Evolutionary conservation across 805 yeast genomes (phyloP).

Genomic region (Cyberlindnera subsufficiens): DNA sequence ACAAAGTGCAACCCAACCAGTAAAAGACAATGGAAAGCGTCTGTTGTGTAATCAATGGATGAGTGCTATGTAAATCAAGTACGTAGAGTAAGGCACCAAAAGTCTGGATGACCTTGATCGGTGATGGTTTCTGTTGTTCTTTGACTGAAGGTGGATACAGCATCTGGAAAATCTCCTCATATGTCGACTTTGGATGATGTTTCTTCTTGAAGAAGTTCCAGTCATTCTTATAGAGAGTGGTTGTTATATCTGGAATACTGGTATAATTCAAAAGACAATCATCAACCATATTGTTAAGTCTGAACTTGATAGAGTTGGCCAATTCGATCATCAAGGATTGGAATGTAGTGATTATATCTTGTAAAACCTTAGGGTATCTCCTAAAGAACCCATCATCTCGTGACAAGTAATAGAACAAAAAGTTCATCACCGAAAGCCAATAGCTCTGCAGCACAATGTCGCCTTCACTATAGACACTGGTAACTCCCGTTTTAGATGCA

Average conservation of each 20-base stretch:
- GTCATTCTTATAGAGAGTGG: slow-evolving; percentile 69
- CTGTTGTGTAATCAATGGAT: slow-evolving; percentile 72
- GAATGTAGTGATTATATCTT: slow-evolving; percentile 47
- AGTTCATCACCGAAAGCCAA: slow-evolving; percentile 81
- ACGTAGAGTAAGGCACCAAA: slow-evolving; percentile 86
- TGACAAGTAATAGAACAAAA: slow-evolving; percentile 69
- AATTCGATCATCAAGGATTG: slow-evolving; percentile 63
- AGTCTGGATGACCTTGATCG: slow-evolving; percentile 76
- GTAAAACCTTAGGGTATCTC: slow-evolving; percentile 52
- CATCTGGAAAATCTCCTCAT: slow-evolving; percentile 70
- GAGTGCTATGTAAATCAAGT: slow-evolving; percentile 73
- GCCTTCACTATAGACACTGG: slow-evolving; percentile 36
- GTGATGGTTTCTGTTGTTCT: slow-evolving; percentile 84
- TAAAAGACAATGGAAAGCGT: slow-evolving; percentile 71
- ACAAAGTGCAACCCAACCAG: slow-evolving; percentile 67
- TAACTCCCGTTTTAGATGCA: slow-evolving; percentile 57
- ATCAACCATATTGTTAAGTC: slow-evolving; percentile 52
- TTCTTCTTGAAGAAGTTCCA: slow-evolving; percentile 53
- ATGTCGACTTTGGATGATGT: slow-evolving; percentile 38
- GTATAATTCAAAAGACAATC: slow-evolving; percentile 69
- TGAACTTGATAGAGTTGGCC: slow-evolving; percentile 57
- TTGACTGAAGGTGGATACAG: slow-evolving; percentile 80
- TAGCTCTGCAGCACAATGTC: slow-evolving; percentile 73
- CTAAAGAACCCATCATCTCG: slow-evolving; percentile 57
- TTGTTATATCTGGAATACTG: slow-evolving; percentile 76